phyloP scores from a whole-genome alignment of 1,284 basidiomycete species.

The Vanrija pseudolonga region DNA sequence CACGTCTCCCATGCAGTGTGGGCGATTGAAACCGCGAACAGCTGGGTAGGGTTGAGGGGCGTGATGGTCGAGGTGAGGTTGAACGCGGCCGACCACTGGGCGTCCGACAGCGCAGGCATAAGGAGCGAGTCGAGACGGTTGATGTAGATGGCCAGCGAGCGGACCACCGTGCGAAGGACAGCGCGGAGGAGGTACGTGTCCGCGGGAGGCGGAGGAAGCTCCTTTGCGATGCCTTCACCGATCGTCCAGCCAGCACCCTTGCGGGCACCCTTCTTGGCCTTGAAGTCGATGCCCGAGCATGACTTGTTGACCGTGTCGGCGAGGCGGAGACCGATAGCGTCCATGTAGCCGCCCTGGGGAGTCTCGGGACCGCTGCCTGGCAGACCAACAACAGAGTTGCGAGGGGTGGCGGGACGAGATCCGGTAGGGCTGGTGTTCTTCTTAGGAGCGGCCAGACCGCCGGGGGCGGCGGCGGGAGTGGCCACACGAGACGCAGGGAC shows the following conservation, averaged over 20 bases:
- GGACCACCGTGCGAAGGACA: slow-evolving; percentile 44
- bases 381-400: slow-evolving; percentile 4
- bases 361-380: slow-evolving; percentile 8
- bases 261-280: slow-evolving; percentile 45
- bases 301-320: slow-evolving; percentile 50
- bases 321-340: slow-evolving; percentile 46
- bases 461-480: not conserved
- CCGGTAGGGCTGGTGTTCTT: too few relatives aligned
- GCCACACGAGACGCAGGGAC: slow-evolving; percentile 5
- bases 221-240: slow-evolving; percentile 45
- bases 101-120: slow-evolving; percentile 46
- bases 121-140: slow-evolving; percentile 49
- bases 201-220: slow-evolving; percentile 39
- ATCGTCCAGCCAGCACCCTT: slow-evolving; percentile 45
- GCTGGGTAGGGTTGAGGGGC: slow-evolving; percentile 47
- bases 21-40: slow-evolving; percentile 46
- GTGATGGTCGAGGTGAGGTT: slow-evolving; percentile 28
- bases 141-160: slow-evolving; percentile 47
- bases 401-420: slow-evolving; percentile 13
- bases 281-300: slow-evolving; percentile 44
- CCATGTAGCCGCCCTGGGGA: slow-evolving; percentile 40
- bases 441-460: slow-evolving; percentile 4
- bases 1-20: slow-evolving; percentile 51
- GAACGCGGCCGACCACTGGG: slow-evolving; percentile 37
- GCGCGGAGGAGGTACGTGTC: slow-evolving; percentile 50